Evolutionary conservation across 179 eudicot species (phyloP).

Genomic region (Beta corolliflora): DNA sequence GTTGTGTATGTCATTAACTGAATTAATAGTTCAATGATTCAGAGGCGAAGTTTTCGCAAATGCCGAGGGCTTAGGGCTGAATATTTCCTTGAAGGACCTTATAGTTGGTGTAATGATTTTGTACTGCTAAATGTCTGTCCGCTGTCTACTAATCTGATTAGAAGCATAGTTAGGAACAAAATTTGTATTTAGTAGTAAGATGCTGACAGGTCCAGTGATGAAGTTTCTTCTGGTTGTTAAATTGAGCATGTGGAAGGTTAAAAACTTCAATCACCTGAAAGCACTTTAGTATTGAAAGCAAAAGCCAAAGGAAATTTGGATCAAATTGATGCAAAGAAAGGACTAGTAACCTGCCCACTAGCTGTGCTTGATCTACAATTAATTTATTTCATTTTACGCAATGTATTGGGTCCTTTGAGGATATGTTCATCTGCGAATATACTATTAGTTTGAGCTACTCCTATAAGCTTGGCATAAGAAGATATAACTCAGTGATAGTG

Average conservation of each 20-base stretch:
- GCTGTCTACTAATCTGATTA: neutral
- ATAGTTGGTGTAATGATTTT: neutral
- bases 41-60: neutral
- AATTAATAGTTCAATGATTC: neutral
- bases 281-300: neutral
- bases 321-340: neutral
- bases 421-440: neutral
- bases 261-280: constrained; percentile 1
- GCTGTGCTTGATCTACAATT: neutral
- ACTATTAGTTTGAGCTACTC: neutral
- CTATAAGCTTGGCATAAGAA: neutral
- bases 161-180: neutral
- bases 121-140: neutral
- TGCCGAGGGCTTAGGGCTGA: neutral
- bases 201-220: too few relatives aligned
- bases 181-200: neutral
- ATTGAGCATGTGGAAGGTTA: neutral
- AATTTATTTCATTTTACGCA: neutral
- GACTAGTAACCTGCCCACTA: neutral
- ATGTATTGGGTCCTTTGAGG: neutral
- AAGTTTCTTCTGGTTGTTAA: neutral
- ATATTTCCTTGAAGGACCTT: neutral
- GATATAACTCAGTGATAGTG: neutral
- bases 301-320: neutral
- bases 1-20: neutral